These are phyloP conservation scores for Plasmopara halstedii DNA, from an alignment of 352 stramenopile genomes.

Conservation along the genomic window DNA sequence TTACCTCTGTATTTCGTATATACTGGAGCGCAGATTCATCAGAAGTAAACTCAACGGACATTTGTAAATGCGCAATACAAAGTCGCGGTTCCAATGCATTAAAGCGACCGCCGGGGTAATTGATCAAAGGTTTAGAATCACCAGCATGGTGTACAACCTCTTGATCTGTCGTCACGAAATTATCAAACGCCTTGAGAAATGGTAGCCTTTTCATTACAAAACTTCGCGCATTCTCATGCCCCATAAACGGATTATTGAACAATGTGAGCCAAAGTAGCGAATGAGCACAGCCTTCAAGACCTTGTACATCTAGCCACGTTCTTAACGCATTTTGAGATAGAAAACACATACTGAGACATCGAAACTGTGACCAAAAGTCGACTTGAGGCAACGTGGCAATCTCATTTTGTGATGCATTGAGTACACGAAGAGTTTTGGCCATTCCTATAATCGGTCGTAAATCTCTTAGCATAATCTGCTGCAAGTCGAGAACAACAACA, in stretches of 20 bases:
- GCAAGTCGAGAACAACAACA: constrained; percentile 51
- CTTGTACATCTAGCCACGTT: constrained; percentile 43
- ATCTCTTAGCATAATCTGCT: constrained; percentile 52
- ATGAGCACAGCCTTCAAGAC: constrained; percentile 28
- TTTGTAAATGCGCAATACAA: constrained; percentile 25
- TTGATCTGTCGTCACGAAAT: constrained; percentile 52
- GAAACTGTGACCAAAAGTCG: constrained; percentile 49
- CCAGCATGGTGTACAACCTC: constrained; percentile 44
- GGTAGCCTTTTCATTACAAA: constrained; percentile 70
- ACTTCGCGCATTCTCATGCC: constrained; percentile 34
- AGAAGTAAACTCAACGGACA: constrained; percentile 42
- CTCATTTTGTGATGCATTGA: constrained; percentile 57
- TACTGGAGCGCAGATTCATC: constrained; percentile 35
- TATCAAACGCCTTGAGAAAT: constrained; percentile 49
- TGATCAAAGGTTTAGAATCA: too few species aligned
- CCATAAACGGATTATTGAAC: constrained; percentile 56
- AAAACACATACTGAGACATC: constrained; percentile 42
- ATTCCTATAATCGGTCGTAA: constrained; percentile 37
- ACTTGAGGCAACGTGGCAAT: constrained; percentile 34
- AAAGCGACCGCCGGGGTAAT: constrained; percentile 26
- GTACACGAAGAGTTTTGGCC: constrained; percentile 34
- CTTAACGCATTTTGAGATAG: constrained; percentile 46
- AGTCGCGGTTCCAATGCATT: constrained; percentile 26
- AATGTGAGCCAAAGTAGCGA: constrained; percentile 53
- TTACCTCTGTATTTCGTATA: constrained; percentile 18